Base-by-base conservation (phyloP, 1,284 basidiomycete species). In the Pascua sp. region DNA sequence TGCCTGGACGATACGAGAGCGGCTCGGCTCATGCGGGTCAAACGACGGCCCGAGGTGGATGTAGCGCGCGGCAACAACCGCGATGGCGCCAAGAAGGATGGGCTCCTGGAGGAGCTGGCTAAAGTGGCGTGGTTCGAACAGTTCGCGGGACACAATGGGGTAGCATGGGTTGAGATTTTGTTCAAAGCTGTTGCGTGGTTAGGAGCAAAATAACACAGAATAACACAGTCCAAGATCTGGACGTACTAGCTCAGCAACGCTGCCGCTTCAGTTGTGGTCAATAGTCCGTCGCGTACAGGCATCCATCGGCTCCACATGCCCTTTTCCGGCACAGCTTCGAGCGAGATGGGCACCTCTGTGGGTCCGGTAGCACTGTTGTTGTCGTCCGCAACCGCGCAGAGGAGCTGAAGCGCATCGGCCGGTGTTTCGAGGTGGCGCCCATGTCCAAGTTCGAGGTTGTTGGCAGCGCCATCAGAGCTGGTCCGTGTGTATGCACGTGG, bases 341-440 rank as follows among this genome's bases (percentile, higher is more conserved):
- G 32, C 8, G 46, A 16, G 16, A 13, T 13, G 32, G 46, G 12
- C 18, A 46, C 12, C 1, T 43, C 42, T 18, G 41, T 16, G 2
- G 50, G 7, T 5, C 39, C 41, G 5, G 41, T 15, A 5, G 24
- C 24, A 32, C 24, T 32, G 24, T 32, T 32, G 7, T 59, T 55
- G 1, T 60, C 57, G 32, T 62, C 60, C 1, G 61, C 62, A 1
- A 60, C 64, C 2, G 64, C 58, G 5, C 49, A 59, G 2, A 66
- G 54, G 32, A 66, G 59, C 1, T 62, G 56, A 15, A 66, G 47
- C 8, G 64, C 64, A 36, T 66, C 64, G 0, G 60, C 62, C 0
- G 64, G 64, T 8, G 62, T 66, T 38, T 66, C 64, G 12, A 66
- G 54, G 39, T 58, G 53, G 17, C 61, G 55, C 17, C 50, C 60